Conservation (phyloP, 1,139 yeast genomes). For the Debaryomyces subglobosus region DNA sequence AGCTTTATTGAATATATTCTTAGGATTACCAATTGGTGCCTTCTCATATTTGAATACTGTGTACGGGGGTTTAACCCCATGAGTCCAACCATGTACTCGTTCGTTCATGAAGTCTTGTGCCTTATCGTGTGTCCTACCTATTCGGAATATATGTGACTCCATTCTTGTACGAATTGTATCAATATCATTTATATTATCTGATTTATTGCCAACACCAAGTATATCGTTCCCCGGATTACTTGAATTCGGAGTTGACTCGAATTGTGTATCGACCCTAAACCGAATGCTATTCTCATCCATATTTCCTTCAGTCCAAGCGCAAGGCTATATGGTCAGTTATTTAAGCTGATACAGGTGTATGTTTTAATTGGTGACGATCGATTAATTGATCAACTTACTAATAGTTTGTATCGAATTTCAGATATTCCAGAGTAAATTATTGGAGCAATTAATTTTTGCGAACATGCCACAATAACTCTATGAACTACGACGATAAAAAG, state of each 20-base stretch:
- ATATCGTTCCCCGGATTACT: not conserved
- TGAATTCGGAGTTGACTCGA: conserved; percentile 1
- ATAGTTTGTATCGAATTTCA: not conserved
- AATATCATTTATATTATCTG: not conserved
- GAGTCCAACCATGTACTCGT: conserved; percentile 28
- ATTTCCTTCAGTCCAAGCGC: not conserved
- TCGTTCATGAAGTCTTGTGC: conserved; percentile 10
- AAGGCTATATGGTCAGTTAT: not conserved
- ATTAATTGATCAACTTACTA: too few species aligned
- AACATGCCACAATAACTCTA: not conserved
- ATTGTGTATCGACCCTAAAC: not conserved
- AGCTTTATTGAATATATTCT: conserved; percentile 20
- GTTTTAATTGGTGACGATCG: not conserved
- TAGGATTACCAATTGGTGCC: conserved; percentile 15
- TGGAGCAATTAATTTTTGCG: conserved; percentile 4
- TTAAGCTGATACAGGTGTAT: not conserved
- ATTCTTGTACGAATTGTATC: not conserved
- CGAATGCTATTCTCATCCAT: not conserved
- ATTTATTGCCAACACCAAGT: not conserved
- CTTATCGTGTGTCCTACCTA: not conserved
- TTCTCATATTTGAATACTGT: conserved; percentile 29
- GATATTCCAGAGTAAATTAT: not conserved
- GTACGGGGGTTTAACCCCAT: conserved; percentile 32
- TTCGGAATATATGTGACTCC: not conserved
- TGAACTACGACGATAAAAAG: not conserved